These are phyloP conservation scores for Planoprotostelium fungivorum DNA, from an alignment of 78 protist species.

Conservation along the genomic window DNA sequence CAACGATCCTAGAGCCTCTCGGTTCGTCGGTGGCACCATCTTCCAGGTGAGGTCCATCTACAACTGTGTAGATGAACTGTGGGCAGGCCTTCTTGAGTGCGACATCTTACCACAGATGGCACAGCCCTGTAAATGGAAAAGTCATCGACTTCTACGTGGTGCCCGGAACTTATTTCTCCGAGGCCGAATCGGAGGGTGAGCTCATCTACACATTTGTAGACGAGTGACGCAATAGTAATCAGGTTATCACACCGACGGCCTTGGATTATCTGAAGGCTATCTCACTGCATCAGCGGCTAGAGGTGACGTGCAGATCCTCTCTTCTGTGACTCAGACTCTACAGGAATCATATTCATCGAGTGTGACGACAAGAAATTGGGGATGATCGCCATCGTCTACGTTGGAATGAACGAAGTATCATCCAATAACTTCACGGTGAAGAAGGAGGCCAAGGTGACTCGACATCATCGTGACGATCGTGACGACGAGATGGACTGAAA, in stretches of 20 bases:
- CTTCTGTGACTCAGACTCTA: neutral
- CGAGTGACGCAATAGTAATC: too few relatives aligned
- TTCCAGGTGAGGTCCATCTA: neutral
- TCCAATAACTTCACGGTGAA: neutral
- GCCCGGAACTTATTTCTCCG: neutral
- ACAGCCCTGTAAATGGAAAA: neutral
- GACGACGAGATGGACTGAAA: neutral
- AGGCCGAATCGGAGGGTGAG: neutral
- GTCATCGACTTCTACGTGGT: neutral
- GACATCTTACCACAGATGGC: slow-evolving; percentile 1
- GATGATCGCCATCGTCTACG: neutral
- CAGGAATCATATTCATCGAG: neutral
- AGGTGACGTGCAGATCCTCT: neutral
- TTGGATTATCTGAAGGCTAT: neutral
- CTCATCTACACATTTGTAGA: too few relatives aligned
- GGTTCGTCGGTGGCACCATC: neutral
- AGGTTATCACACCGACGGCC: neutral
- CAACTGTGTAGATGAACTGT: too few relatives aligned
- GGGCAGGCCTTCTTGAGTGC: neutral
- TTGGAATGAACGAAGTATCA: neutral
- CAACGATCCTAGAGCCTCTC: neutral
- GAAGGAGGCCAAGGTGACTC: neutral
- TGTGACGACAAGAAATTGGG: neutral
- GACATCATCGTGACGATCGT: too few relatives aligned
- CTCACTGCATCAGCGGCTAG: neutral